Evolutionary conservation across 2,329 filamentous ascomycete species (phyloP), one percentile per base, ranked within the genome.

Genomic region (Trichoderma atroviride): DNA sequence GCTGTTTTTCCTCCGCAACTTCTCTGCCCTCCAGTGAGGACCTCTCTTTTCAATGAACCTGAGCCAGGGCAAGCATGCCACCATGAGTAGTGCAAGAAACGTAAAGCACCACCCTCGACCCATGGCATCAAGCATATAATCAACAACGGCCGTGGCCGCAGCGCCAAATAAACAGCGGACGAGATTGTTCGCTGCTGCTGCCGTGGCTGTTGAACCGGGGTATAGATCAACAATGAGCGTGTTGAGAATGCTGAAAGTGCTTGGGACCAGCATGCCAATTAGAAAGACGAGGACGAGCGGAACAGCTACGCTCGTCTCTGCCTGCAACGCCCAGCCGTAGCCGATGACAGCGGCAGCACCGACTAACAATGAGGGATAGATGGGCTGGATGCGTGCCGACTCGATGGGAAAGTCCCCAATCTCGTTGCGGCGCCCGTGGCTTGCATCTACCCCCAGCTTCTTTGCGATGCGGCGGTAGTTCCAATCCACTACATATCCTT

Each of bases 401-500:
- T 88, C 87, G 58, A 88, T 85, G 9, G 86, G 87, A 66, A 87
- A 88, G 24, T 80, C 79, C 6, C 77, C 76, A 58, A 87, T 78
- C 72, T 87, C 82, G 70, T 84, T 82, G 24, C 85, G 84, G 11
- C 87, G 86, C 71, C 86, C 88, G 69, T 82, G 84, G 71, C 87
- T 86, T 72, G 93, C 86, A 2, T 82, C 80, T 69, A 93, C 82
- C 6, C 88, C 88, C 19, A 90, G 81, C 37, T 84, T 83, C 60
- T 81, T 83, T 1, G 92, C 91, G 58, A 89, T 85, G 50, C 91
- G 86, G 7, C 88, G 84, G 77, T 92, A 96, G 77, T 94, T 94
- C 83, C 87, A 89, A 78, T 88, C 86, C 59, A 87, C 80, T 6
- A 87, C 75, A 72, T 84, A 84, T 5, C 92, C 91, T 71, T 87